Conservation (phyloP, 352 stramenopile species). For the Thraustotheca clavata region DNA sequence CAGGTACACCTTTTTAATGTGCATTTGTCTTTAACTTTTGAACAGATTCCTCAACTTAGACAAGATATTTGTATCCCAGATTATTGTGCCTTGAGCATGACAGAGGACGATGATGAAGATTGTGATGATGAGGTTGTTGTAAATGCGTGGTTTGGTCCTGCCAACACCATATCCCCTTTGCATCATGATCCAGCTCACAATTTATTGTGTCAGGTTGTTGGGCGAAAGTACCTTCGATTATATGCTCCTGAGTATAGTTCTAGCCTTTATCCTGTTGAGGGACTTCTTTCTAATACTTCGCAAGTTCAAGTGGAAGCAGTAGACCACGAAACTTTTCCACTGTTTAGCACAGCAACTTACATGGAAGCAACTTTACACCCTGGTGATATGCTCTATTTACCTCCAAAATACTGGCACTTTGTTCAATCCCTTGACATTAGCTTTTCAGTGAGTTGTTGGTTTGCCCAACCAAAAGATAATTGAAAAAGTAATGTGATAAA, state of each 20-base stretch:
- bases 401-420: conserved; percentile 83
- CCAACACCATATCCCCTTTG: conserved; percentile 70
- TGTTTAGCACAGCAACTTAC: conserved; percentile 41
- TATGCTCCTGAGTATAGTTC: conserved; percentile 58
- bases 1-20: conserved; percentile 36
- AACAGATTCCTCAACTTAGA: conserved; percentile 66
- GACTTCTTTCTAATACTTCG: conserved; percentile 78
- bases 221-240: conserved; percentile 72
- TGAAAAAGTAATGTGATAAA: not conserved
- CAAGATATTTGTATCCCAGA: conserved; percentile 80
- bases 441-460: conserved; percentile 83
- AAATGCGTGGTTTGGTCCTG: conserved; percentile 84
- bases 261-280: conserved; percentile 76
- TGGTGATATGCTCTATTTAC: conserved; percentile 85
- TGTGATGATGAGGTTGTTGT: conserved; percentile 56
- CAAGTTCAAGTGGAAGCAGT: conserved; percentile 55
- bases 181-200: conserved; percentile 89
- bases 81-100: conserved; percentile 72
- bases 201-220: conserved; percentile 79
- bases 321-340: conserved; percentile 42
- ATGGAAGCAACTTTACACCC: conserved; percentile 58
- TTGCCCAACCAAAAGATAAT: not conserved
- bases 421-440: conserved; percentile 69
- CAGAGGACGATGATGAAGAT: conserved; percentile 34
- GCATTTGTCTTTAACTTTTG: not conserved